phyloP scores from a whole-genome alignment of 257 asterid species.

The Marsdenia floribunda region DNA sequence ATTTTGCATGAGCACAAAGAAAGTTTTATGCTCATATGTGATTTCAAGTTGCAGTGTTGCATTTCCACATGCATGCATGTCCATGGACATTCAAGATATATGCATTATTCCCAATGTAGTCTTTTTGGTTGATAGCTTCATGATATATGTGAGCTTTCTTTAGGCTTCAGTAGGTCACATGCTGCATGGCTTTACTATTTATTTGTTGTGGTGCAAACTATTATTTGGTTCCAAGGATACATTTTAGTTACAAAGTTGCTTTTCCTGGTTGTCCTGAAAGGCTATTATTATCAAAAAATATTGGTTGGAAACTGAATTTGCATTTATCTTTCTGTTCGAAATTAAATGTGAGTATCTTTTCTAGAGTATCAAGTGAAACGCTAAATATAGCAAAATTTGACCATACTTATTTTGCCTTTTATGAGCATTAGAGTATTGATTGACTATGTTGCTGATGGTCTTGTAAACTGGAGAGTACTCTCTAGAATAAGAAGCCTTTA shows the following conservation, averaged over 20 bases:
- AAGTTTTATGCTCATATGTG: not conserved
- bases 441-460: not conserved
- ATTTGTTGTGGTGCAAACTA: not conserved
- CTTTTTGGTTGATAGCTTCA: not conserved
- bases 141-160: not conserved
- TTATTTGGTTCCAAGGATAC: not conserved
- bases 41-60: not conserved
- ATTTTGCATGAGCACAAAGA: not conserved
- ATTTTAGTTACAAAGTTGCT: not conserved
- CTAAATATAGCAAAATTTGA: not conserved
- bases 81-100: not conserved
- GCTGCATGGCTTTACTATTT: not conserved
- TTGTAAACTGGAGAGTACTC: not conserved
- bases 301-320: not conserved
- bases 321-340: not conserved
- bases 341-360: not conserved
- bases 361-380: not conserved
- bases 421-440: not conserved
- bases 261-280: not conserved
- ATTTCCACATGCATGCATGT: not conserved
- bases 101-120: not conserved
- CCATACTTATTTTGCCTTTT: not conserved
- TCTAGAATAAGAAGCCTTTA: not conserved
- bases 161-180: not conserved
- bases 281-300: not conserved